Evolutionary conservation across 768 basidiomycete species (phyloP).

Genomic region (Trametes meyenii): DNA sequence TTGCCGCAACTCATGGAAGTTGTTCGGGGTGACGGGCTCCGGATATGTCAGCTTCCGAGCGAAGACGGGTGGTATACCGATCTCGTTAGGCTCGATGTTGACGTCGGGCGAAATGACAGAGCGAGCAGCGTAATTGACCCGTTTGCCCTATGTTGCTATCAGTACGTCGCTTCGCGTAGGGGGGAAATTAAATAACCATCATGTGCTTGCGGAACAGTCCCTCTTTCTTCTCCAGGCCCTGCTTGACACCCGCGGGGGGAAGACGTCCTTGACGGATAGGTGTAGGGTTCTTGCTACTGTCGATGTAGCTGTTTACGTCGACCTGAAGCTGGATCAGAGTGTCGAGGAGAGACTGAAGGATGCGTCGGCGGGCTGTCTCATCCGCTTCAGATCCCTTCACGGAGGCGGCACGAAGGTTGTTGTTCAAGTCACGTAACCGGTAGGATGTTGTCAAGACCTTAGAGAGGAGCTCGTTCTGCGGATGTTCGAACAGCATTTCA

Average conservation of each 20-base stretch:
- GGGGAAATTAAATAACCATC: conserved; percentile 70
- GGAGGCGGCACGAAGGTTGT: conserved; percentile 61
- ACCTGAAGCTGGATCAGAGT: conserved; percentile 87
- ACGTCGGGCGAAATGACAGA: conserved; percentile 99
- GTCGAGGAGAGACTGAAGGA: conserved; percentile 75
- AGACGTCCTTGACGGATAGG: conserved; percentile 85
- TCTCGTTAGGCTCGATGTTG: conserved; percentile 98
- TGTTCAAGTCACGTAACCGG: conserved; percentile 75
- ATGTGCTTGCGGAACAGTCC: conserved; percentile 97
- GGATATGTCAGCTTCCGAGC: conserved; percentile 96
- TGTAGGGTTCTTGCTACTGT: conserved; percentile 92
- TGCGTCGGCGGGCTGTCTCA: conserved; percentile 50
- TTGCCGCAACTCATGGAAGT: conserved; percentile 86
- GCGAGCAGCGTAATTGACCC: conserved; percentile 98
- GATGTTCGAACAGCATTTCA: conserved; percentile 92
- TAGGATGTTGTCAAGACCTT: conserved; percentile 82
- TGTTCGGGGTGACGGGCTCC: conserved; percentile 92
- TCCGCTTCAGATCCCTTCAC: conserved; percentile 59
- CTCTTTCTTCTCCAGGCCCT: conserved; percentile 97
- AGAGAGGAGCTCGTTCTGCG: conserved; percentile 89
- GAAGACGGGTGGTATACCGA: conserved; percentile 97
- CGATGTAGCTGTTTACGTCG: conserved; percentile 96
- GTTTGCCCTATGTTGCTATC: conserved; percentile 75
- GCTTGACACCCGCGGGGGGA: conserved; percentile 93
- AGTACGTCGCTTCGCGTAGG: not conserved